Percentiles rank a stretch among this genome's conserved stretches.
These are phyloP conservation scores for Yarrowia keelungensis DNA, from an alignment of 805 yeast species.

Conservation along the genomic window DNA sequence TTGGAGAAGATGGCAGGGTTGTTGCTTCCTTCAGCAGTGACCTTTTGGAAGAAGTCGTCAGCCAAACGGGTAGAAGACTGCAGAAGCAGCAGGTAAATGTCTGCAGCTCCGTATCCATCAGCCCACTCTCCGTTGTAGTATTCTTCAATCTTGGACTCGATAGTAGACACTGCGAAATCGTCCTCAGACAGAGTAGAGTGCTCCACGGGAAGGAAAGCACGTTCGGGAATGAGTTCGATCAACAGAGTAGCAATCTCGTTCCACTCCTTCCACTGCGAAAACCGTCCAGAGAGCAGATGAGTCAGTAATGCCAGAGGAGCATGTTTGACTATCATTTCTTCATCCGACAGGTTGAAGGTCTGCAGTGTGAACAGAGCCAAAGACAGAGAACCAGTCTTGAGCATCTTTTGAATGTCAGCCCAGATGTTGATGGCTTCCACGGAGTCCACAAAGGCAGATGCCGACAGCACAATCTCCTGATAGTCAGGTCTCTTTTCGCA, in stretches of 20 bases:
- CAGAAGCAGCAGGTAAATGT: constrained; percentile 15
- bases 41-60: constrained; percentile 21
- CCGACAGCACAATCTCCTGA: constrained; percentile 61
- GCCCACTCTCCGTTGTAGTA: constrained; percentile 22
- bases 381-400: constrained; percentile 51
- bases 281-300: constrained; percentile 13
- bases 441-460: constrained; percentile 79
- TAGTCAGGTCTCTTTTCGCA: constrained; percentile 42
- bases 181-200: constrained; percentile 49
- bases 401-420: constrained; percentile 50
- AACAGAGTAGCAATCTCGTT: constrained; percentile 53
- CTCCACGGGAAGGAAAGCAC: constrained; percentile 65
- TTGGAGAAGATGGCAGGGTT: constrained; percentile 36
- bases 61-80: constrained; percentile 9
- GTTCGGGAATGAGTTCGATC: constrained; percentile 64
- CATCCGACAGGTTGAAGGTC: constrained; percentile 80
- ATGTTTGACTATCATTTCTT: constrained; percentile 80
- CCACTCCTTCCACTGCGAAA: constrained; percentile 18
- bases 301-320: constrained; percentile 70
- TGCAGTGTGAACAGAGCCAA: constrained; percentile 65
- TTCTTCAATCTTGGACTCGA: constrained; percentile 39
- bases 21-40: constrained; percentile 9
- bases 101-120: constrained; percentile 28
- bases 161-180: constrained; percentile 43
- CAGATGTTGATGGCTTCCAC: constrained; percentile 84